Evolutionary conservation across 2,329 filamentous ascomycete genomes (phyloP).

Genomic region (Pseudogymnoascus sp.): DNA sequence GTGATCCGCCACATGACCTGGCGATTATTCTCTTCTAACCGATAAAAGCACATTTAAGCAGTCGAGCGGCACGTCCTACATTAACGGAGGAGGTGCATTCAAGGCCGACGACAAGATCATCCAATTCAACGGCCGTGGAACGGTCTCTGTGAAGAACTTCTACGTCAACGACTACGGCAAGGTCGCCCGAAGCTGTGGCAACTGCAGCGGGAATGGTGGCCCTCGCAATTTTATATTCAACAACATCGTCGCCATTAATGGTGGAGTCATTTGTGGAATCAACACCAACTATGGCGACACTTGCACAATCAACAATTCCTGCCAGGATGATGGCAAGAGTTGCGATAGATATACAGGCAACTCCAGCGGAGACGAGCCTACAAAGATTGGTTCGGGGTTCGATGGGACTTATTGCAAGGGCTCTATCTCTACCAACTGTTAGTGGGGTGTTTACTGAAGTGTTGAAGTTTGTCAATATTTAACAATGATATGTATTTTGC

Average conservation of each 20-base stretch:
- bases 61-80: conserved; percentile 31
- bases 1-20: background rate
- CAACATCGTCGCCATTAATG: conserved; percentile 34
- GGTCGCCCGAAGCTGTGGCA: conserved; percentile 42
- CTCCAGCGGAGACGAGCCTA: conserved; percentile 29
- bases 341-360: conserved; percentile 31
- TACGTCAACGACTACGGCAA: conserved; percentile 39
- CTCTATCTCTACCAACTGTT: conserved; percentile 13
- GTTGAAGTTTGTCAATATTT: background rate
- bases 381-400: conserved; percentile 31
- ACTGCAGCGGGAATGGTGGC: conserved; percentile 34
- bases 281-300: conserved; percentile 45
- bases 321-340: conserved; percentile 21
- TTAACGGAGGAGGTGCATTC: conserved; percentile 37
- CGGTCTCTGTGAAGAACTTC: conserved; percentile 28
- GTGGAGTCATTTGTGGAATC: conserved; percentile 38
- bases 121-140: conserved; percentile 37
- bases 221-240: conserved; percentile 37
- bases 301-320: conserved; percentile 34
- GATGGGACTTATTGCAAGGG: conserved; percentile 30
- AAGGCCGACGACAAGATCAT: conserved; percentile 34
- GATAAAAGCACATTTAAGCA: conserved; percentile 28
- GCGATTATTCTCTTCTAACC: background rate
- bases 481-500: background rate
- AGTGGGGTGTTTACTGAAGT: background rate